A percentile compares a stretch with the other conserved stretches of the same genome.
phyloP scores from a whole-genome alignment of 495 filamentous ascomycete species.

The Pyronema omphalodes region DNA sequence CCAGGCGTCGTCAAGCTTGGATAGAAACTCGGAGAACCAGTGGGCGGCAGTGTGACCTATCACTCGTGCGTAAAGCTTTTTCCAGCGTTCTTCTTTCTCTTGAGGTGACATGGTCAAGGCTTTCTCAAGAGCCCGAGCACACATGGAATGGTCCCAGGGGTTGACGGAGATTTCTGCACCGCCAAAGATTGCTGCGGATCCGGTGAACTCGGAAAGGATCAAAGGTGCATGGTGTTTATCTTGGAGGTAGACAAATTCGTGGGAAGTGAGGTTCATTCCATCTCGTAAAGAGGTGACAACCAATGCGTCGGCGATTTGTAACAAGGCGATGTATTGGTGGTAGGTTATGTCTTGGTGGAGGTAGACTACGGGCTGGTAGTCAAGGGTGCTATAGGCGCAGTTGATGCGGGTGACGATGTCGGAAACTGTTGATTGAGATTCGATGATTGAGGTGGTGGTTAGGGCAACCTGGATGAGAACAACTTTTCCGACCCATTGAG shows the following conservation, averaged over 20 bases:
- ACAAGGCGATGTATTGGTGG: slow-evolving; percentile 69
- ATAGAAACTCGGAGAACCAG: slow-evolving; percentile 59
- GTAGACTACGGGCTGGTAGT: slow-evolving; percentile 83
- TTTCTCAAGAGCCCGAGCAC: slow-evolving; percentile 60
- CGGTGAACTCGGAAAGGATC: slow-evolving; percentile 85
- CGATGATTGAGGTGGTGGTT: slow-evolving; percentile 67
- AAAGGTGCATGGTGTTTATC: slow-evolving; percentile 77
- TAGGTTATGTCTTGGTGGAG: slow-evolving; percentile 85
- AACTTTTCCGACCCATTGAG: slow-evolving; percentile 67
- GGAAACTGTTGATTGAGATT: slow-evolving; percentile 68
- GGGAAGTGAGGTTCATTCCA: slow-evolving; percentile 85
- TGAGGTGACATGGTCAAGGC: slow-evolving; percentile 57
- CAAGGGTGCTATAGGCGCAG: slow-evolving; percentile 65
- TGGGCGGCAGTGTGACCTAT: slow-evolving; percentile 61
- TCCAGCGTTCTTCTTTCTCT: slow-evolving; percentile 59
- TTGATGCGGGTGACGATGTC: slow-evolving; percentile 90
- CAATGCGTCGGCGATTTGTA: slow-evolving; percentile 71
- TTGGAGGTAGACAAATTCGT: slow-evolving; percentile 85
- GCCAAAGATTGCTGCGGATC: slow-evolving; percentile 67
- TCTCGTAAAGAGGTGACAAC: slow-evolving; percentile 88
- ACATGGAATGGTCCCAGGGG: slow-evolving; percentile 80
- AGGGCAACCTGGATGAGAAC: slow-evolving; percentile 86
- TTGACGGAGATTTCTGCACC: slow-evolving; percentile 65
- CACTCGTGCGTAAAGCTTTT: slow-evolving; percentile 51
- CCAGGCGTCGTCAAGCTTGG: slow-evolving; percentile 51